Conservation (phyloP, 495 filamentous ascomycete genomes). For the Coniosporium apollinis region DNA sequence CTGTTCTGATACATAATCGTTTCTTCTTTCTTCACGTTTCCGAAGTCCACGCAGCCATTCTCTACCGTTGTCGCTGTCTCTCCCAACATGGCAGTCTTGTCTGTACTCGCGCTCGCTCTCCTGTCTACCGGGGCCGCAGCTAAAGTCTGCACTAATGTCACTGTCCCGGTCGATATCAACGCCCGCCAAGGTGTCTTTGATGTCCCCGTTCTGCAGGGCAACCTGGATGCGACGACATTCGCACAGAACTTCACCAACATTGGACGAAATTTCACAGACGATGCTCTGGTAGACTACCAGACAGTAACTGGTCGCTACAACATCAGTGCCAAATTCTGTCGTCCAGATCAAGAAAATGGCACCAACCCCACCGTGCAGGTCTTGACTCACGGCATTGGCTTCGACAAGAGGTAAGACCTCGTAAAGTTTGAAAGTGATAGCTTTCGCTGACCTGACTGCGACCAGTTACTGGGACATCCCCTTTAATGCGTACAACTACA, state of each 20-base stretch:
- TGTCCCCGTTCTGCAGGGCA: conserved; percentile 17
- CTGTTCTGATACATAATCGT: too few relatives aligned
- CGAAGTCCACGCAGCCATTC: too few relatives aligned
- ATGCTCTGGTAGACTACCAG: conserved; percentile 19
- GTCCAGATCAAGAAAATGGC: conserved; percentile 20
- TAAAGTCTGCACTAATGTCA: conserved; percentile 24
- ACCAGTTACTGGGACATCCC: conserved; percentile 41
- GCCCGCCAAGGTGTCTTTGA: conserved; percentile 24
- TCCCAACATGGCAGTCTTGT: background rate
- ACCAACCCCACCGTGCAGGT: conserved; percentile 29
- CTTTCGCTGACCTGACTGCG: background rate
- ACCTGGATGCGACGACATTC: conserved; percentile 27
- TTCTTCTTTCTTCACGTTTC: too few relatives aligned
- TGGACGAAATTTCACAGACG: conserved; percentile 22
- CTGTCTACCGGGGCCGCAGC: conserved; percentile 12
- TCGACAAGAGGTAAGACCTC: conserved; percentile 34
- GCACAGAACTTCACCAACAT: conserved; percentile 20
- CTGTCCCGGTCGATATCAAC: conserved; percentile 21
- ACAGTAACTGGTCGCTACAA: conserved; percentile 28
- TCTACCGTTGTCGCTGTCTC: too few relatives aligned
- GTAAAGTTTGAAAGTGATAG: too few relatives aligned
- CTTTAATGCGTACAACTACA: conserved; percentile 36
- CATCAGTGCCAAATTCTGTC: conserved; percentile 33
- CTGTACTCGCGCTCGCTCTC: conserved; percentile 3
- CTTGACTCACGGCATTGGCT: conserved; percentile 45